phyloP scores from a whole-genome alignment of 2,329 filamentous ascomycete species.

The Alternaria brassicicola region DNA sequence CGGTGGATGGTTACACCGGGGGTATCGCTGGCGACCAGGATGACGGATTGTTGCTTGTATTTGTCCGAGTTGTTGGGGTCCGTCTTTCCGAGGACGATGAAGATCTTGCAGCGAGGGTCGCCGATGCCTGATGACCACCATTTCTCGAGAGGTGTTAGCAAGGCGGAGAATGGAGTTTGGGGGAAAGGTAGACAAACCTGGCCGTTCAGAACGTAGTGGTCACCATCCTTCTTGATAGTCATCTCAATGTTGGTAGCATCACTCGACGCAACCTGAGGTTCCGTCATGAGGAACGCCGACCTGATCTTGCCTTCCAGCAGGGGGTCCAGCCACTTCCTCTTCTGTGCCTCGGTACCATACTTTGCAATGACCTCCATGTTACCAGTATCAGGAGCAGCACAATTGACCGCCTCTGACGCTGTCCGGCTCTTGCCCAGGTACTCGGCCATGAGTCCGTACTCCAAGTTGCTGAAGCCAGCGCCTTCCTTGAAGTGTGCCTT shows the following conservation, averaged over 20 bases:
- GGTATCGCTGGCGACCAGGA: slow-evolving; percentile 80
- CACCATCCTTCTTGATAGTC: slow-evolving; percentile 79
- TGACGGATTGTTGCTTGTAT: slow-evolving; percentile 91
- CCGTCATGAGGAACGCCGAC: slow-evolving; percentile 92
- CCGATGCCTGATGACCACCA: slow-evolving; percentile 99
- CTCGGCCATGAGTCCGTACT: slow-evolving; percentile 98
- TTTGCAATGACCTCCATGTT: slow-evolving; percentile 96
- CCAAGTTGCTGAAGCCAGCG: slow-evolving; percentile 90
- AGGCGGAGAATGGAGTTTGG: rapidly evolving
- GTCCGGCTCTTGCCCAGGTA: slow-evolving; percentile 84
- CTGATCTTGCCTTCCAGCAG: slow-evolving; percentile 84
- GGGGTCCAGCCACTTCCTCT: slow-evolving; percentile 80
- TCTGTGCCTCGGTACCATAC: slow-evolving; percentile 85
- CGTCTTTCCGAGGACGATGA: slow-evolving; percentile 96
- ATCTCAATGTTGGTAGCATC: slow-evolving; percentile 94
- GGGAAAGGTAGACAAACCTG: slow-evolving; percentile 58
- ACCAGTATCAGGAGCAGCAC: slow-evolving; percentile 87
- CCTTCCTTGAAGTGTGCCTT: slow-evolving; percentile 95
- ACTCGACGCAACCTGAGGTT: slow-evolving; percentile 84
- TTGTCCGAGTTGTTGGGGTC: slow-evolving; percentile 75
- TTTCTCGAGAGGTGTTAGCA: slow-evolving; percentile 74
- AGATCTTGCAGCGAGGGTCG: slow-evolving; percentile 88
- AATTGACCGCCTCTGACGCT: slow-evolving; percentile 79
- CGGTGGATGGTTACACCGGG: slow-evolving; percentile 91
- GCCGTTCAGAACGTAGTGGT: slow-evolving; percentile 91